phyloP scores from a whole-genome alignment of 2,329 filamentous ascomycete species.

The Amauroascus verrucosus region DNA sequence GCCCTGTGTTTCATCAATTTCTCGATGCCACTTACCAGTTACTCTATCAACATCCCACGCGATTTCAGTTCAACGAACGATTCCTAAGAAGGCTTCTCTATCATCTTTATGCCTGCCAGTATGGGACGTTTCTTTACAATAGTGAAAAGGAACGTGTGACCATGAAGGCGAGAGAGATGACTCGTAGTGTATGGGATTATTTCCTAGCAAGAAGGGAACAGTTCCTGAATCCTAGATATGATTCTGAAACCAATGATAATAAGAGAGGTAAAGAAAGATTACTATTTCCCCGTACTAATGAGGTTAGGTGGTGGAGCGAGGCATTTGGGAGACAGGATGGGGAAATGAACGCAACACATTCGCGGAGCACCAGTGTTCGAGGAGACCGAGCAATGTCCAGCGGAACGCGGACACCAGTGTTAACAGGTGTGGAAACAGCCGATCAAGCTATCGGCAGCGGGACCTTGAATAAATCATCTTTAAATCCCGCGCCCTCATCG shows the following conservation, averaged over 20 bases:
- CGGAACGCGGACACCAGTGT: slow-evolving; percentile 41
- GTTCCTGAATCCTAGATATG: slow-evolving; percentile 74
- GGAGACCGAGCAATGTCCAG: slow-evolving; percentile 23
- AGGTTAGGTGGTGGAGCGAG: slow-evolving; percentile 91
- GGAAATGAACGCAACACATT: slow-evolving; percentile 75
- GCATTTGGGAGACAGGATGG: slow-evolving; percentile 74
- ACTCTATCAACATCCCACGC: slow-evolving; percentile 68
- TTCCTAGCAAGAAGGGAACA: slow-evolving; percentile 72
- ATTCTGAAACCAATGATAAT: slow-evolving; percentile 64
- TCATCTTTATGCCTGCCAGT: slow-evolving; percentile 91
- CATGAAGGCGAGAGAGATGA: slow-evolving; percentile 56
- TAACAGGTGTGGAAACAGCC: slow-evolving; percentile 50
- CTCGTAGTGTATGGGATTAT: slow-evolving; percentile 89
- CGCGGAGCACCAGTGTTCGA: slow-evolving; percentile 42
- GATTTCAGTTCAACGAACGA: slow-evolving; percentile 93
- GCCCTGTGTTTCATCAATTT: slow-evolving; percentile 96
- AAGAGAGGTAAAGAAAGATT: slow-evolving; percentile 70
- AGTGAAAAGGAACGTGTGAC: slow-evolving; percentile 80
- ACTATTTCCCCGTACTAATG: slow-evolving; percentile 64
- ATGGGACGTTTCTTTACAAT: slow-evolving; percentile 93
- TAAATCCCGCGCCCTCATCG: slow-evolving; percentile 23
- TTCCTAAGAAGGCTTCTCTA: slow-evolving; percentile 84
- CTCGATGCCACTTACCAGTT: slow-evolving; percentile 90
- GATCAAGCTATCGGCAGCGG: slow-evolving; percentile 45
- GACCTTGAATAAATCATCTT: slow-evolving; percentile 23